Conservation (phyloP, 495 filamentous ascomycete genomes). For the Penicillium psychrofluorescens region DNA sequence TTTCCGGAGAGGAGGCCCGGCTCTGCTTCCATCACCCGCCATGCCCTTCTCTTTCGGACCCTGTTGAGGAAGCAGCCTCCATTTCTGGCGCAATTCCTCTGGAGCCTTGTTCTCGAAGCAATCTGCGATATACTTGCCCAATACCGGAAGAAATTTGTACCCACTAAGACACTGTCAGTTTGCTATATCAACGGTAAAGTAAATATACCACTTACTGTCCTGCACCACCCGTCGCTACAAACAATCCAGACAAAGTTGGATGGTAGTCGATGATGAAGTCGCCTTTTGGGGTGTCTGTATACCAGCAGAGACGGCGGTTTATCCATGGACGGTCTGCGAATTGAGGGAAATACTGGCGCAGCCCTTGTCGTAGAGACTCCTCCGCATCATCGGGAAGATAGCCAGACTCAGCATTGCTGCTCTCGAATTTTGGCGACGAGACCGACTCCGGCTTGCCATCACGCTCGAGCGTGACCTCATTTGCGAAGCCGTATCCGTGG, state of each 20-base stretch:
- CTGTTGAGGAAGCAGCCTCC: slow-evolving; percentile 35
- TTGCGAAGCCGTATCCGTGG: slow-evolving; percentile 66
- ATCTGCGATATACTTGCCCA: slow-evolving; percentile 64
- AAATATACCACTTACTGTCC: slow-evolving; percentile 46
- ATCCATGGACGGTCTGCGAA: slow-evolving; percentile 49
- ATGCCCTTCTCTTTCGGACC: slow-evolving; percentile 1
- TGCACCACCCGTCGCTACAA: slow-evolving; percentile 69
- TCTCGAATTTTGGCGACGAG: slow-evolving; percentile 22
- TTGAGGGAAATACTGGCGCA: slow-evolving; percentile 52
- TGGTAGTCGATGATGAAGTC: slow-evolving; percentile 73
- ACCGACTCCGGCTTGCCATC: slow-evolving; percentile 8
- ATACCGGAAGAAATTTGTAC: slow-evolving; percentile 75
- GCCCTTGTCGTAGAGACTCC: slow-evolving; percentile 45
- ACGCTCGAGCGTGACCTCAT: slow-evolving; percentile 23
- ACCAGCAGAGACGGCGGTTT: slow-evolving; percentile 36
- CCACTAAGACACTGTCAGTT: slow-evolving; percentile 22
- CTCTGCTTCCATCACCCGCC: slow-evolving; percentile 27
- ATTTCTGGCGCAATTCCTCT: slow-evolving; percentile 47
- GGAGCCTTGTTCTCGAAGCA: slow-evolving; percentile 45
- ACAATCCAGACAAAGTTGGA: slow-evolving; percentile 52
- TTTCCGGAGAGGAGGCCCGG: slow-evolving; percentile 19
- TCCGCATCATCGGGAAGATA: slow-evolving; percentile 51
- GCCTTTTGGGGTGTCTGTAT: slow-evolving; percentile 59
- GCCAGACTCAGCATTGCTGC: slow-evolving; percentile 19
- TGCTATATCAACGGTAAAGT: background rate